Evolutionary conservation across 306 rosid genomes (phyloP).

Genomic region (Prunus fruticosa): DNA sequence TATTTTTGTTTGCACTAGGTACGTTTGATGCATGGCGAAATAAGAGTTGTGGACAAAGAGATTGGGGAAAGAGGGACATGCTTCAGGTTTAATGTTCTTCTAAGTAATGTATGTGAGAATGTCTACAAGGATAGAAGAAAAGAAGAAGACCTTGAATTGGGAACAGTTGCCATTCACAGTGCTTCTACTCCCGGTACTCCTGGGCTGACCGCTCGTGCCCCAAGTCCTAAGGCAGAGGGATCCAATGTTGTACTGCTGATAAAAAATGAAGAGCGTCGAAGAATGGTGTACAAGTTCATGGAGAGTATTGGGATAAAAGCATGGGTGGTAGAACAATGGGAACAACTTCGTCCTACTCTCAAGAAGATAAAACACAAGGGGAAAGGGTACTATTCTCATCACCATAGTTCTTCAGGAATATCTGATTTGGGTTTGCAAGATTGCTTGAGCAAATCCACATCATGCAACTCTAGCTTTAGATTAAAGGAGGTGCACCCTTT

Average conservation of each 20-base stretch:
- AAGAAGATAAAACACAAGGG: slow-evolving; percentile 1
- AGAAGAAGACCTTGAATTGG: slow-evolving; percentile 24
- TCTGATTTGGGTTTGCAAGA: slow-evolving; percentile 22
- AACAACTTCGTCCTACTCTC: slow-evolving; percentile 28
- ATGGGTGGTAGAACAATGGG: slow-evolving; percentile 20
- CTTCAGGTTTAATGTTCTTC: slow-evolving; percentile 62
- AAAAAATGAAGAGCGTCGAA: slow-evolving; percentile 22
- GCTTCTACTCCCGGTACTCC: not conserved
- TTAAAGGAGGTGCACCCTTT: slow-evolving; percentile 11
- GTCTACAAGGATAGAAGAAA: not conserved
- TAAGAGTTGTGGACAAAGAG: slow-evolving; percentile 66
- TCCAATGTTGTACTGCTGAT: slow-evolving; percentile 44
- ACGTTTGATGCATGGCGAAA: slow-evolving; percentile 80
- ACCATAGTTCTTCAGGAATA: slow-evolving; percentile 22
- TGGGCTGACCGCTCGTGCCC: not conserved
- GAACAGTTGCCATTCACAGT: not conserved
- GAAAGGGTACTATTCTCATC: not conserved
- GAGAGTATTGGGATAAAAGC: slow-evolving; percentile 36
- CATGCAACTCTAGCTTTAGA: slow-evolving; percentile 5
- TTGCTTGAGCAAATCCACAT: slow-evolving; percentile 5
- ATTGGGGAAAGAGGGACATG: slow-evolving; percentile 62
- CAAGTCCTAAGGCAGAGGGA: slow-evolving; percentile 47
- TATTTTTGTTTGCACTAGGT: slow-evolving; percentile 33
- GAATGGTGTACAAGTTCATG: slow-evolving; percentile 29
- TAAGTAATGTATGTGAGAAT: slow-evolving; percentile 26